Percentiles rank a stretch among this genome's conserved stretches.
Evolutionary conservation across 768 basidiomycete genomes (phyloP).

Genomic region (Neoboletus brunneissimus): DNA sequence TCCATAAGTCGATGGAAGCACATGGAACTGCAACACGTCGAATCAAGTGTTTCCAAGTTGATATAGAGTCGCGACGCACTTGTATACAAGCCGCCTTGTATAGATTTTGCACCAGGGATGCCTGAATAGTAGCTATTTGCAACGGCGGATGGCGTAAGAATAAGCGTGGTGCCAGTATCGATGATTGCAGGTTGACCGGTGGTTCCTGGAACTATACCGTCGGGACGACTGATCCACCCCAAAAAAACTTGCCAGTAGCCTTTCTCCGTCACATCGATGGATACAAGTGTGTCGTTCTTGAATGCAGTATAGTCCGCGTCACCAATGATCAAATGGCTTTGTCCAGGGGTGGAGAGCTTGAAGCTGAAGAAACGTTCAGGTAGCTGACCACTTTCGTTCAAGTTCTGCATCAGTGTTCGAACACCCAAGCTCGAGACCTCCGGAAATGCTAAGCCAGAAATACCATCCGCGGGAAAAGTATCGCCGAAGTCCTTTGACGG

Average conservation of each 20-base stretch:
- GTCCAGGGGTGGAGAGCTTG: conserved; percentile 35
- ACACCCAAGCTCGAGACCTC: conserved; percentile 33
- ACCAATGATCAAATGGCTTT: conserved; percentile 20
- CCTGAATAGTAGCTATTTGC: conserved; percentile 24
- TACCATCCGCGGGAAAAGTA: conserved; percentile 31
- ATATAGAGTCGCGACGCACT: conserved; percentile 9
- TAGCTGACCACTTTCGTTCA: conserved; percentile 33
- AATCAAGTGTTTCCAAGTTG: background rate
- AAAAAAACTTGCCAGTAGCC: conserved; percentile 39
- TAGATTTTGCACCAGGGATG: conserved; percentile 22
- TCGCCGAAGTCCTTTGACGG: background rate
- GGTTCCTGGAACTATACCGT: background rate
- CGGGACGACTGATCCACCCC: conserved; percentile 12
- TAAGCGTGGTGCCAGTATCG: conserved; percentile 32
- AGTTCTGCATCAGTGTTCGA: conserved; percentile 40
- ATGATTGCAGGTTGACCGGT: conserved; percentile 24
- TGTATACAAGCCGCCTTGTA: conserved; percentile 27
- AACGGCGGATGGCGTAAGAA: conserved; percentile 12
- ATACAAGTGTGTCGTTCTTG: conserved; percentile 43
- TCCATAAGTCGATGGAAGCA: conserved; percentile 16
- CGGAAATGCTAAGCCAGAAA: conserved; percentile 41
- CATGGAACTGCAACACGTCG: conserved; percentile 15
- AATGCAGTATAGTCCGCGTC: conserved; percentile 47
- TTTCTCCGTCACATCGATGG: conserved; percentile 22
- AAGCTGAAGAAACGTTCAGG: conserved; percentile 39